Base-by-base conservation (phyloP, 2,329 filamentous ascomycete genomes). In the Paecilomyces dactylethromorphus region DNA sequence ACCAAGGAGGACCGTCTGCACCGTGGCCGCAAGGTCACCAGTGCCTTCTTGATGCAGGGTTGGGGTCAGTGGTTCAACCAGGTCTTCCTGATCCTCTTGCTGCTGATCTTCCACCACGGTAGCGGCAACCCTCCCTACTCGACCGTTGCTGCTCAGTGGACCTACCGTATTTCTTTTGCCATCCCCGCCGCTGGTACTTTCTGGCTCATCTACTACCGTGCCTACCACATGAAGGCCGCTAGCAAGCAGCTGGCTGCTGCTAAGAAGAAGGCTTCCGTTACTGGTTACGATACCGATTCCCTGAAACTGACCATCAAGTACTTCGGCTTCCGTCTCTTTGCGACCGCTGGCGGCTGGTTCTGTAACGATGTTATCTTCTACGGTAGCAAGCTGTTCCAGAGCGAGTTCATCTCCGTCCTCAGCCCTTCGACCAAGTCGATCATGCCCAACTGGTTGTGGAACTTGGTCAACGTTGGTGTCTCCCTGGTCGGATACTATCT, bases 321-420 rank as follows among this genome's bases (percentile, higher is more conserved):
- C 79, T 97, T 97, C 66, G 91, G 92, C 54, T 88, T 89, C 56
- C 91, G 93, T 66, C 78, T 97, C 24, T 70, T 96, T 21, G 93
- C 93, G 55, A 97, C 93, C 21, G 87, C 92, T 11, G 90, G 90
- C 58, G 85, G 87, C 35, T 97, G 93, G 93, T 97, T 93, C 77
- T 90, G 88, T 79, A 97, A 97, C 76, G 93, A 97, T 71, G 89
- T 97, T 65, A 97, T 97, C 83, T 97, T 97, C 82, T 97, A 97
- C 80, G 93, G 93, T 67, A 97, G 96, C 87, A 97, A 96, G 83
- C 87, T 97, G 57, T 97, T 97, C 84, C 92, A 96, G 78, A 85
- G 84, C 62, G 85, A 93, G 72, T 97, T 97, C 78, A 96, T 97
- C 77, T 80, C 79, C 32, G 89, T 94, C 70, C 87, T 97, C 65